Conservation (phyloP, 1,284 basidiomycete species). For the Malassezia caprae region DNA sequence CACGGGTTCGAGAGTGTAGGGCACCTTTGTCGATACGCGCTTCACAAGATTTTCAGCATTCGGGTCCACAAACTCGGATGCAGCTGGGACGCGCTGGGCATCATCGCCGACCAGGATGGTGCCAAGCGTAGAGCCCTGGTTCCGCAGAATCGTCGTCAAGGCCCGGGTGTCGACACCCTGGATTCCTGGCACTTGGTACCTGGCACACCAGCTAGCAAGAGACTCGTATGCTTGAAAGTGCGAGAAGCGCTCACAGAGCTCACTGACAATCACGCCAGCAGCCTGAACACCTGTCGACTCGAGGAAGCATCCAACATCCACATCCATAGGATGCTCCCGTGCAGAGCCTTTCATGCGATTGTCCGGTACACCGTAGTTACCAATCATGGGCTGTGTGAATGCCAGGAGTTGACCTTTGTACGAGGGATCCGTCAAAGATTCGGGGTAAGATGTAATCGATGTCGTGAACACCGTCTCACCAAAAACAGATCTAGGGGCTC, state of each 20-base stretch:
- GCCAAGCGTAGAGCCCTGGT: conserved; percentile 93
- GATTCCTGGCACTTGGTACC: conserved; percentile 80
- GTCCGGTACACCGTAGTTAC: conserved; percentile 89
- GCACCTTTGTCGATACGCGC: conserved; percentile 73
- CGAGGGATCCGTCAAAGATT: conserved; percentile 98
- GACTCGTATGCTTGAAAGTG: conserved; percentile 91
- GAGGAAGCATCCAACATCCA: conserved; percentile 54
- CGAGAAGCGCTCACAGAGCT: conserved; percentile 87
- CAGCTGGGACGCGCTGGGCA: conserved; percentile 57
- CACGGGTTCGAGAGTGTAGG: conserved; percentile 75
- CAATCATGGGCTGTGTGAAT: conserved; percentile 95
- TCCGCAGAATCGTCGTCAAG: conserved; percentile 81
- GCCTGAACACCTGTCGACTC: conserved; percentile 85
- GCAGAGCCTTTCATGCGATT: conserved; percentile 53
- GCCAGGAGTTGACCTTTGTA: conserved; percentile 96
- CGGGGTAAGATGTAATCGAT: conserved; percentile 96
- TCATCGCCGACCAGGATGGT: conserved; percentile 69
- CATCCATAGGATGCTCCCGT: conserved; percentile 54
- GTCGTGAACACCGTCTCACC: conserved; percentile 99
- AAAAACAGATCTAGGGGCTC: conserved; percentile 73
- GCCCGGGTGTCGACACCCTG: conserved; percentile 96
- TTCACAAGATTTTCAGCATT: conserved; percentile 83
- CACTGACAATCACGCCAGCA: conserved; percentile 81
- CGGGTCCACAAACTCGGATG: conserved; percentile 63
- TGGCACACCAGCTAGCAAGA: conserved; percentile 82